Base-by-base conservation (phyloP, 352 stramenopile species). In the Pythium sp. region DNA sequence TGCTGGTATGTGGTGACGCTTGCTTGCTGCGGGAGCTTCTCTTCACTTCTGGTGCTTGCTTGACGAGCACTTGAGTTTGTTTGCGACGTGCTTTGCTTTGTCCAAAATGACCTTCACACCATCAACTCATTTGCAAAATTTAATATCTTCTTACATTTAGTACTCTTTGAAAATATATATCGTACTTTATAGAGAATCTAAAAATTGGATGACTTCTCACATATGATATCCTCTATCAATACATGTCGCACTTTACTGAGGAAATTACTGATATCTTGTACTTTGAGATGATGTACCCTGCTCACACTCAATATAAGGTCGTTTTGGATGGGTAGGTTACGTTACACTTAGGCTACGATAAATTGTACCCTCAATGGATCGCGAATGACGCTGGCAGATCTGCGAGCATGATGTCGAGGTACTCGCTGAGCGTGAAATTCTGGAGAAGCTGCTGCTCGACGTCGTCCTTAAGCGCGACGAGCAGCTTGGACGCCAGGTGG, bases 401-500 rank as follows among this genome's bases (percentile, higher is more conserved):
- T 3, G 57, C 63, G 20, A 85, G 71, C 57, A 79, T 81, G 24
- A 76, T 70, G 22, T 83, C 73, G 7, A 91, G 60, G 72, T 82
- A 89, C 41, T 83, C 77, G 57, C 70, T 77, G 53, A 89, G 69
- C 41, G 79, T 72, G 63, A 89, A 72, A 51, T 81, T 81, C 62
- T 76, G 78, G 34, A 86, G 47, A 18, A 82, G 68, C 65, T 85
- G 76, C 66, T 85, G 72, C 53, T 87, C 80, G 3, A 58, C 73
- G 20, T 79, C 68, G 1, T 71, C 73, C 1, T 78, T 68, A 8
- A 88, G 60, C 3, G 76, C 72, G 2, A 68, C 76, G 49, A 82
- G 76, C 32, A 87, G 67, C 59, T 77, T 84, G 8, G 70, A 51
- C 6, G 63, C 70, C 11, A 89, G 59, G 54, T 81, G 74, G 53